These are phyloP conservation scores for Pseudophaeomoniella oleicola DNA, from an alignment of 2,329 filamentous ascomycete species.

Conservation along the genomic window DNA sequence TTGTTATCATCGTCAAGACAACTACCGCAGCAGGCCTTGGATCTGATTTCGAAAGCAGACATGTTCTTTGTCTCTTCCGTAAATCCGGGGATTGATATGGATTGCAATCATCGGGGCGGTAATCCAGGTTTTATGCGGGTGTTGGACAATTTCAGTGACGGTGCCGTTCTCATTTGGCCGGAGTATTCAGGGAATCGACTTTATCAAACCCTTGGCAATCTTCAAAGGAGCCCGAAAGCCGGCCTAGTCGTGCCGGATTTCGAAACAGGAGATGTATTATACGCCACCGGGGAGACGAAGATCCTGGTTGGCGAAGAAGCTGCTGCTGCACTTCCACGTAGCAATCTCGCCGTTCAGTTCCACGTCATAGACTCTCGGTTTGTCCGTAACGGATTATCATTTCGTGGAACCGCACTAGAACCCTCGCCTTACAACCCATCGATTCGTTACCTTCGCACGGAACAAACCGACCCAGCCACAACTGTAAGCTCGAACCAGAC, in stretches of 20 bases:
- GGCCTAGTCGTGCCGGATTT: constrained; percentile 65
- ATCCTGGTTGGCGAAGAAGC: constrained; percentile 54
- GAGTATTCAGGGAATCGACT: constrained; percentile 76
- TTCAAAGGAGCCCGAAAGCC: constrained; percentile 49
- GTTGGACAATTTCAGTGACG: constrained; percentile 1
- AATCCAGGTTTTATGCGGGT: constrained; percentile 59
- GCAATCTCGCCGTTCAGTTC: constrained; percentile 59
- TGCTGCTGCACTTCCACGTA: constrained; percentile 46
- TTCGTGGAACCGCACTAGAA: constrained; percentile 45
- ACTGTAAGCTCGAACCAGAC: constrained; percentile 3
- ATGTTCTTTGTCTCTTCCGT: constrained; percentile 65
- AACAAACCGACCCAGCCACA: constrained; percentile 25
- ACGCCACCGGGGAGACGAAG: constrained; percentile 54
- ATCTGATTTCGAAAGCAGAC: constrained; percentile 50
- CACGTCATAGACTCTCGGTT: constrained; percentile 46
- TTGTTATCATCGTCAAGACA: constrained; percentile 32
- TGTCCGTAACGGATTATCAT: constrained; percentile 51
- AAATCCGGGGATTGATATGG: constrained; percentile 52
- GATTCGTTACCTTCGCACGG: constrained; percentile 48
- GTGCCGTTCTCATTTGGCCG: constrained; percentile 38
- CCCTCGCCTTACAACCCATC: constrained; percentile 68
- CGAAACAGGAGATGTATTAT: constrained; percentile 56
- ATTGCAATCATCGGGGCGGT: constrained; percentile 70
- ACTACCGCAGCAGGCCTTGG: constrained; percentile 39
- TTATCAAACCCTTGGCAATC: constrained; percentile 72